Evolutionary conservation across 1,284 basidiomycete genomes (phyloP), one percentile per base, ranked within the genome.

Genomic region (Wolfiporia cocos): DNA sequence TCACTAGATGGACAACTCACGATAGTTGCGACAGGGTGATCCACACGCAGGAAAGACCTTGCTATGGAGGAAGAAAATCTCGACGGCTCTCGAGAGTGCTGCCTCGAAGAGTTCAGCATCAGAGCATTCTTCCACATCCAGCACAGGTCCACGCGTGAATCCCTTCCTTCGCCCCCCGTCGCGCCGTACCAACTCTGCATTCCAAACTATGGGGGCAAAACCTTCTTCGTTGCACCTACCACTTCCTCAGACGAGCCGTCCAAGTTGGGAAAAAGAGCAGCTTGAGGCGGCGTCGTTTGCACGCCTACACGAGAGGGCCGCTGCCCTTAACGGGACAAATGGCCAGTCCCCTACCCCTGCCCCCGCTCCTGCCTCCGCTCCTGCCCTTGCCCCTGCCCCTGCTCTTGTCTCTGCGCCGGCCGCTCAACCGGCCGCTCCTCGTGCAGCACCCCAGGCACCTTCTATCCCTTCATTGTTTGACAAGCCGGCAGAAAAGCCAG

Each of bases 211-310:
- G n/a, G n/a, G n/a, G n/a, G n/a, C n/a, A n/a, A n/a, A n/a, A n/a
- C n/a, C n/a, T n/a, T n/a, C n/a, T n/a, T n/a, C n/a, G n/a, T n/a
- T n/a, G n/a, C n/a, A n/a, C n/a, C n/a, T n/a, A n/a, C n/a, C n/a
- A n/a, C n/a, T n/a, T n/a, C n/a, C n/a, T n/a, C n/a, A n/a, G n/a
- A n/a, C n/a, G n/a, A n/a, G n/a, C n/a, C n/a, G n/a, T n/a, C n/a
- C n/a, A n/a, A n/a, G n/a, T n/a, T 86, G 82, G 81, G 86, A 88
- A 59, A 88, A 86, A 49, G 85, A 88, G 56, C 85, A 88, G 52
- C 58, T 85, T 28, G 85, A 88, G 51, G 86, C 85, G 3, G 73
- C 75, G 37, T 81, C 84, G n/a, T 80, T 88, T 72, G 71, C 74
- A 26, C 62, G 56, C 52, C 57, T 57, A 20, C 53, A 55, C 34